Evolutionary conservation across 1,284 basidiomycete genomes (phyloP).

Genomic region (Cutaneotrichosporon dermatis): DNA sequence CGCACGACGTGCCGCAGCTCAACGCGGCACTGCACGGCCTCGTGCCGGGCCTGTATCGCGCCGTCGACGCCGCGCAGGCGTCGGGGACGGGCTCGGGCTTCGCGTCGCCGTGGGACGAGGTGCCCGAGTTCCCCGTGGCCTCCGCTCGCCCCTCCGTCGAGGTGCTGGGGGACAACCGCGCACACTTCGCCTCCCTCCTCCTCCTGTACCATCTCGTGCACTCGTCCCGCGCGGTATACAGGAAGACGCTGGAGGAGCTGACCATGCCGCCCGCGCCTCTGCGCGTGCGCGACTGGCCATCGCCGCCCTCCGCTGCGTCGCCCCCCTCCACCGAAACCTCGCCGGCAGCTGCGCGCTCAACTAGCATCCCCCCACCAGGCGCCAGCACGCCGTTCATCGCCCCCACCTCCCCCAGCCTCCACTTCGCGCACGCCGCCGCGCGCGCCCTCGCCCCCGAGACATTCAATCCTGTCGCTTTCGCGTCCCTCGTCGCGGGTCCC

Average conservation of each 20-base stretch:
- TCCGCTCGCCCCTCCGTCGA: background rate
- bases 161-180: slow-evolving; percentile 12
- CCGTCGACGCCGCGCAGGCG: slow-evolving; percentile 13
- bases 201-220: slow-evolving; percentile 38
- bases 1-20: slow-evolving; percentile 38
- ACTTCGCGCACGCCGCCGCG: slow-evolving; percentile 13
- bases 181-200: slow-evolving; percentile 30
- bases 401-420: background rate
- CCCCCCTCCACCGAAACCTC: background rate
- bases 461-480: slow-evolving; percentile 33
- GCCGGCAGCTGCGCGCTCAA: background rate
- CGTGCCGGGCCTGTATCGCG: slow-evolving; percentile 38
- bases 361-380: too few relatives aligned
- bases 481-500: slow-evolving; percentile 7
- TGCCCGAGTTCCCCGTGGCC: background rate
- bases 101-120: background rate
- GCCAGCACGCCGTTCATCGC: background rate
- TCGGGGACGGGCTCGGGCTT: too few relatives aligned
- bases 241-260: slow-evolving; percentile 2
- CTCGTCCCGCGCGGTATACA: slow-evolving; percentile 9
- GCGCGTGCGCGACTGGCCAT: background rate
- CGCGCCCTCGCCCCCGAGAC: slow-evolving; percentile 22
- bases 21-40: slow-evolving; percentile 40
- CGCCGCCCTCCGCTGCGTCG: background rate
- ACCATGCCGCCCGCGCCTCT: background rate